Conservation (phyloP, 257 asterid species). For the Rauvolfia tetraphylla region DNA sequence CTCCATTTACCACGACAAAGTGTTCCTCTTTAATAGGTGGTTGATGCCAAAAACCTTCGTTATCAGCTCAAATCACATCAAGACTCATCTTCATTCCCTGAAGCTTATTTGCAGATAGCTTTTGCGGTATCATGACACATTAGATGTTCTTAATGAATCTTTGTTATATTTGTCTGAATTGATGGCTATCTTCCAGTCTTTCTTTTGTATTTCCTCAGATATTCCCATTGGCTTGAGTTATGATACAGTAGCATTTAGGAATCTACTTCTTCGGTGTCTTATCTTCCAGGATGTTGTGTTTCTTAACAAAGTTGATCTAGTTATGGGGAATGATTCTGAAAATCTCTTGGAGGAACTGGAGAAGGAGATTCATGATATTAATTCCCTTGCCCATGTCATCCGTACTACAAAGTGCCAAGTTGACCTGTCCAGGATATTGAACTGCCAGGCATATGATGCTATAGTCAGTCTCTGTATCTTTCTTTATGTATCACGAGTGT, state of each 20-base stretch:
- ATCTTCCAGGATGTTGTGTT: conserved; percentile 79
- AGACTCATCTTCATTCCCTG: conserved; percentile 82
- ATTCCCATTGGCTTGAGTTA: conserved; percentile 3
- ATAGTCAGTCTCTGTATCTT: conserved; percentile 37
- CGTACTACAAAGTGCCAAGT: conserved; percentile 81
- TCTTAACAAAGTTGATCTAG: conserved; percentile 89
- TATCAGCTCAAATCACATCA: conserved; percentile 74
- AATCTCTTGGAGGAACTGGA: conserved; percentile 61
- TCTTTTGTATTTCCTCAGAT: neutral
- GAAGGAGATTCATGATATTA: conserved; percentile 67
- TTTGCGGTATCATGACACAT: conserved; percentile 57
- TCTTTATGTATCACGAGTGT: neutral
- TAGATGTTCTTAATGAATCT: neutral
- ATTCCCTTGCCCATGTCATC: conserved; percentile 72
- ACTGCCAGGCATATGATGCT: conserved; percentile 83
- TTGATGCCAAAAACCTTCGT: conserved; percentile 92
- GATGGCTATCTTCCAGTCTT: neutral
- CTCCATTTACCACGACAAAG: neutral
- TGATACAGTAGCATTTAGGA: conserved; percentile 11
- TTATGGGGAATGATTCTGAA: conserved; percentile 49
- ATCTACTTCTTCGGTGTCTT: conserved; percentile 14
- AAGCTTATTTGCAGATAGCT: conserved; percentile 91
- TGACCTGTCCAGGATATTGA: conserved; percentile 66
- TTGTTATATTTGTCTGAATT: neutral
- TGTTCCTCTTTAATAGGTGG: conserved; percentile 55